A percentile compares a stretch with the other conserved stretches of the same genome.
Conservation (phyloP, 306 rosid genomes). For the Erythrophleum fordii region DNA sequence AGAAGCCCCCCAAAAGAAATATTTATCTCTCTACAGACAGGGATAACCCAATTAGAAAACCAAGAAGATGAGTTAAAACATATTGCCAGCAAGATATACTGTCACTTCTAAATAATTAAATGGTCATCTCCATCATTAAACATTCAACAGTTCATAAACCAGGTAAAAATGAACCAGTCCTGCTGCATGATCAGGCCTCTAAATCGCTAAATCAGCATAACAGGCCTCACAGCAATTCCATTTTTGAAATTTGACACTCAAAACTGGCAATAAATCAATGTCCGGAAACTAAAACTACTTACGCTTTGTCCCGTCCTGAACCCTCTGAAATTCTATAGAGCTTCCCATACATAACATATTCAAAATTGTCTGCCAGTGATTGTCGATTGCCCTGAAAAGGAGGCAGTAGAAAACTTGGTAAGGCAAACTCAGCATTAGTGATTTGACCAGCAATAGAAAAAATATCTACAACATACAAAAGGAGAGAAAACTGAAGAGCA, state of each 20-base stretch:
- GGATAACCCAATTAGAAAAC: constrained; percentile 10
- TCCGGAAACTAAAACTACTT: constrained; percentile 33
- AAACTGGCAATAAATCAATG: constrained; percentile 17
- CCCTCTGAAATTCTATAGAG: constrained; percentile 78
- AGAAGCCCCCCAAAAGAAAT: constrained; percentile 95
- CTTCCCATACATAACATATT: constrained; percentile 94
- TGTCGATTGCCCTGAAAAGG: constrained; percentile 63
- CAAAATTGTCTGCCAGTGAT: constrained; percentile 85
- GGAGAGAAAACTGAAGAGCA: not conserved
- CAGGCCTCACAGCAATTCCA: not conserved
- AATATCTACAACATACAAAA: not conserved
- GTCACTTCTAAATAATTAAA: not conserved
- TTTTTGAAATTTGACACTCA: constrained; percentile 5
- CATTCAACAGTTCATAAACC: not conserved
- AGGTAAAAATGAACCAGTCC: not conserved
- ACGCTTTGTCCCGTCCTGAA: constrained; percentile 81
- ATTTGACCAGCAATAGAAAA: constrained; percentile 17
- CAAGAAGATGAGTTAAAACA: not conserved
- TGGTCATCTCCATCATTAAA: constrained; percentile 23
- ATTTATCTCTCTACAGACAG: constrained; percentile 65
- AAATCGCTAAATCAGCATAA: constrained; percentile 7
- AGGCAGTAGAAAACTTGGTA: constrained; percentile 5
- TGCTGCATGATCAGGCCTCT: constrained; percentile 15
- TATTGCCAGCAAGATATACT: not conserved
- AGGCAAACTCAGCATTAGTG: constrained; percentile 16